Evolutionary conservation across 768 basidiomycete species (phyloP).

Genomic region (Pleurotus tuber-regium): DNA sequence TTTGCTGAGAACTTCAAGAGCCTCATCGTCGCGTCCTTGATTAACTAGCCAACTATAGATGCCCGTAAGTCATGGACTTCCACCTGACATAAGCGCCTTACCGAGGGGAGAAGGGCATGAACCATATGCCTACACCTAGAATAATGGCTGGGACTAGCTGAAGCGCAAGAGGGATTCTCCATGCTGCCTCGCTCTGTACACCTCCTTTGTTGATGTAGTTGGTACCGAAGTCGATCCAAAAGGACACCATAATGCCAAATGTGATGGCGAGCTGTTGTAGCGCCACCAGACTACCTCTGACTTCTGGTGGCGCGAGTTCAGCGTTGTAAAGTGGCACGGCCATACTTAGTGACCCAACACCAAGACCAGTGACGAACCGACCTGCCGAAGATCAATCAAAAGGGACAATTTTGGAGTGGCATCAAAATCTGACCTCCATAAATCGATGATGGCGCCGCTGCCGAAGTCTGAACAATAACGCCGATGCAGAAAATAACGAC

Average conservation of each 20-base stretch:
- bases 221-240: conserved; percentile 56
- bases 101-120: conserved; percentile 81
- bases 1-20: conserved; percentile 57
- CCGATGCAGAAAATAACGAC: conserved; percentile 65
- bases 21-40: conserved; percentile 73
- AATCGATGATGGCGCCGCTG: conserved; percentile 56
- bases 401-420: conserved; percentile 16
- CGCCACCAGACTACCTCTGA: conserved; percentile 77
- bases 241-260: conserved; percentile 70
- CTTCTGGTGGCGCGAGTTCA: conserved; percentile 74
- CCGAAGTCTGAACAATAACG: conserved; percentile 70
- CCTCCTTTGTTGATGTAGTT: conserved; percentile 66
- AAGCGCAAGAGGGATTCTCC: conserved; percentile 72
- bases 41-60: conserved; percentile 68
- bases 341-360: conserved; percentile 81
- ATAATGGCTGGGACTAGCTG: conserved; percentile 74
- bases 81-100: conserved; percentile 21
- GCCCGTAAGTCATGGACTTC: conserved; percentile 1
- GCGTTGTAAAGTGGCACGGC: conserved; percentile 79
- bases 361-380: conserved; percentile 77
- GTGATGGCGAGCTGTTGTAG: conserved; percentile 83
- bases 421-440: conserved; percentile 45
- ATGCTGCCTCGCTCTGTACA: conserved; percentile 63
- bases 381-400: conserved; percentile 30
- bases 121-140: conserved; percentile 66